phyloP scores from a whole-genome alignment of 805 yeast species.

The Soucietia sequanensis region DNA sequence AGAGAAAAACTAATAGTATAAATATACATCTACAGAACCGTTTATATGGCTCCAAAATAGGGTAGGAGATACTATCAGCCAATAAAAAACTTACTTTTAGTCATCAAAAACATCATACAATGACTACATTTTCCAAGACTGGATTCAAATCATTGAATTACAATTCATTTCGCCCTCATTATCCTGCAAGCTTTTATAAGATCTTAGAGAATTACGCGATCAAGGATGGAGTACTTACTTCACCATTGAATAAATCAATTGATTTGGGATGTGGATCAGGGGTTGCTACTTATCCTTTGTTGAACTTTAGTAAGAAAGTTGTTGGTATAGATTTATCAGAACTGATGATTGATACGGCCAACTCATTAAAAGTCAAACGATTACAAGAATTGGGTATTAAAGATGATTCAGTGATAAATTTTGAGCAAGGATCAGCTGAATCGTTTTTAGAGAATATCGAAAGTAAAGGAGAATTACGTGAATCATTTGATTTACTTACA shows the following conservation, averaged over 20 bases:
- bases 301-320: slow-evolving; percentile 35
- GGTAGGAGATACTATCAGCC: not conserved
- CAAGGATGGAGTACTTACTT: slow-evolving; percentile 4
- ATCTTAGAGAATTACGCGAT: slow-evolving; percentile 16
- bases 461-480: slow-evolving; percentile 11
- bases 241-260: slow-evolving; percentile 25
- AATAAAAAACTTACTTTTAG: not conserved
- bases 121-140: slow-evolving; percentile 34
- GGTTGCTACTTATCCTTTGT: slow-evolving; percentile 46
- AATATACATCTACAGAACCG: too few relatives aligned
- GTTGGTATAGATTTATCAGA: slow-evolving; percentile 48
- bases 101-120: too few relatives aligned
- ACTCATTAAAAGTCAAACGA: slow-evolving; percentile 20
- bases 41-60: too few relatives aligned
- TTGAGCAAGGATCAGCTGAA: slow-evolving; percentile 34
- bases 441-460: slow-evolving; percentile 16
- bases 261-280: slow-evolving; percentile 58
- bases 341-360: slow-evolving; percentile 47
- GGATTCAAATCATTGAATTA: slow-evolving; percentile 34
- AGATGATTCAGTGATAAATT: slow-evolving; percentile 25
- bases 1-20: too few relatives aligned
- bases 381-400: slow-evolving; percentile 22
- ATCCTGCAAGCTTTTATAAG: slow-evolving; percentile 37
- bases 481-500: slow-evolving; percentile 35
- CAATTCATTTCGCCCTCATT: slow-evolving; percentile 41